Percentiles rank a stretch among this genome's conserved stretches.
phyloP scores from a whole-genome alignment of 208 protist species.

The Trypanosoma mega region DNA sequence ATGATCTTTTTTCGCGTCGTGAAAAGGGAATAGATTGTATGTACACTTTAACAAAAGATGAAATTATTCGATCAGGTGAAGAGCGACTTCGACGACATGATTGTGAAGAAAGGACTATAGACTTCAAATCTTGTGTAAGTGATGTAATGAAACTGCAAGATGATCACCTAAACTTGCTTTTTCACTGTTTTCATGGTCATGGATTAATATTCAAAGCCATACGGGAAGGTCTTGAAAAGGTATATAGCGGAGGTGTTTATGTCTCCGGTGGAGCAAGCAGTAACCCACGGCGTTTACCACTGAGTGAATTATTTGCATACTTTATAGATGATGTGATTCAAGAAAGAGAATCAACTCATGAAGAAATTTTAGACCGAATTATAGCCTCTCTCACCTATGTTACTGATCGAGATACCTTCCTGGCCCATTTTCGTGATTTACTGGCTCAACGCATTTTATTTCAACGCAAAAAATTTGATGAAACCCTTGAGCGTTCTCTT shows the following conservation, averaged over 20 bases:
- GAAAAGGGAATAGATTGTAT: constrained; percentile 46
- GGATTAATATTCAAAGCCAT: constrained; percentile 64
- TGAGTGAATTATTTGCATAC: constrained; percentile 76
- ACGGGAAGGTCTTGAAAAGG: constrained; percentile 66
- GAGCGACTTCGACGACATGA: constrained; percentile 41
- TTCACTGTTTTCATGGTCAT: constrained; percentile 64
- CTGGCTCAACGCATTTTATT: constrained; percentile 83
- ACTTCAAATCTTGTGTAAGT: constrained; percentile 55
- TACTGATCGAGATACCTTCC: constrained; percentile 73
- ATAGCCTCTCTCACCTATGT: constrained; percentile 69
- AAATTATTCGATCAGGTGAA: constrained; percentile 55
- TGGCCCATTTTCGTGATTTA: constrained; percentile 67
- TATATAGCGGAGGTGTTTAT: constrained; percentile 53
- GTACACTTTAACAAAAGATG: constrained; percentile 35
- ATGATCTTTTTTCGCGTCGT: constrained; percentile 56
- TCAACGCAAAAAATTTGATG: constrained; percentile 53
- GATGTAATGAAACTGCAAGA: constrained; percentile 80
- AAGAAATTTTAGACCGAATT: constrained; percentile 59
- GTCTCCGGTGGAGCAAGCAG: constrained; percentile 18
- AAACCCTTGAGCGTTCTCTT: constrained; percentile 60
- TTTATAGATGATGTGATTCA: constrained; percentile 79
- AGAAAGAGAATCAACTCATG: constrained; percentile 26
- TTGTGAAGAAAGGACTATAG: constrained; percentile 47
- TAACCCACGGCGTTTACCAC: constrained; percentile 29
- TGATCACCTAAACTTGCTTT: constrained; percentile 53